Evolutionary conservation across 768 basidiomycete species (phyloP).

Genomic region (Panaeolus cyanescens): DNA sequence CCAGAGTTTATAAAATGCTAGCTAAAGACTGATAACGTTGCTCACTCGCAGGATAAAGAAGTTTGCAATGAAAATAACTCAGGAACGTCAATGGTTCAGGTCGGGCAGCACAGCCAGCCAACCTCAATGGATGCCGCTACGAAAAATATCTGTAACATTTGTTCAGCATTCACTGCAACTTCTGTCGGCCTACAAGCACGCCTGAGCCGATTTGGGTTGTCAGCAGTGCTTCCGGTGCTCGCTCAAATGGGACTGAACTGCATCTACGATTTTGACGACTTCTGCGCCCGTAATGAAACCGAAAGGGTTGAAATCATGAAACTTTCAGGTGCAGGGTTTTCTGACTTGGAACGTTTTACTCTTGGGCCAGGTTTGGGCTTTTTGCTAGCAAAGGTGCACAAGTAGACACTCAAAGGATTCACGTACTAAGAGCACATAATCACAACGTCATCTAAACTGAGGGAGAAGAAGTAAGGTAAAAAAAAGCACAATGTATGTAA

Average conservation of each 20-base stretch:
- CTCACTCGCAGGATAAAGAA: neutral
- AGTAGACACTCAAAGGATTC: neutral
- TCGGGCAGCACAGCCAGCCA: too few species aligned
- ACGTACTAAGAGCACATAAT: constrained; percentile 11
- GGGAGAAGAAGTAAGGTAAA: constrained; percentile 10
- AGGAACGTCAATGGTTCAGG: too few species aligned
- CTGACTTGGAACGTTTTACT: neutral
- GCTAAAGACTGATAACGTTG: neutral
- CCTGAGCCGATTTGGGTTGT: constrained; percentile 18
- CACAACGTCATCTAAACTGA: constrained; percentile 12
- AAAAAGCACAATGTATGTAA: constrained; percentile 2
- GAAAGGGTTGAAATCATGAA: constrained; percentile 3
- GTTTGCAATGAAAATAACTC: neutral
- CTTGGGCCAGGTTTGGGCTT: neutral
- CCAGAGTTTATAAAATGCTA: neutral
- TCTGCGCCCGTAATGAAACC: constrained; percentile 9
- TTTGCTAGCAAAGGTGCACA: neutral
- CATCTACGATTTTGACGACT: constrained; percentile 18
- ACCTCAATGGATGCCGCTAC: too few species aligned
- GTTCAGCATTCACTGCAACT: constrained; percentile 2
- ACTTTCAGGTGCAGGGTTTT: neutral
- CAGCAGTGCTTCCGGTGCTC: constrained; percentile 28
- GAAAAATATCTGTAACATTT: neutral
- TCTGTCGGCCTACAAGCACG: constrained; percentile 15
- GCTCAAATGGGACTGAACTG: constrained; percentile 21